Percentiles rank a stretch among this genome's conserved stretches.
phyloP scores from a whole-genome alignment of 2,329 filamentous ascomycete genomes.

The Nemania serpens region DNA sequence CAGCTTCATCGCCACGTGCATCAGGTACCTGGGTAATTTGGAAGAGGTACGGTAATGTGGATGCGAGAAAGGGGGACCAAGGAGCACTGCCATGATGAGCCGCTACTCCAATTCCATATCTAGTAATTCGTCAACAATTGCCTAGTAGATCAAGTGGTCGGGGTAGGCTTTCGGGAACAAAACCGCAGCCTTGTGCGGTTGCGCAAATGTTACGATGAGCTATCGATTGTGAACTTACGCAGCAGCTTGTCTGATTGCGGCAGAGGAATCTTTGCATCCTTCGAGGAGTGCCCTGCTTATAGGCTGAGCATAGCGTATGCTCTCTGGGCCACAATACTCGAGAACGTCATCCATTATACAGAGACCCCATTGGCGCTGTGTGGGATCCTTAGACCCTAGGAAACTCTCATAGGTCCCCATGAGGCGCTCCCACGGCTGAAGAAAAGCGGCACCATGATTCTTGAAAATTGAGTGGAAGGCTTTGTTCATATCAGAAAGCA shows the following conservation, averaged over 20 bases:
- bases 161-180: background rate
- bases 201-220: background rate
- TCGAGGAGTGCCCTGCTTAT: slow-evolving; percentile 86
- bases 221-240: slow-evolving; percentile 55
- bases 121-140: slow-evolving; percentile 25
- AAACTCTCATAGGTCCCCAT: slow-evolving; percentile 86
- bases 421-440: slow-evolving; percentile 85
- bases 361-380: slow-evolving; percentile 96
- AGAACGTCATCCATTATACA: slow-evolving; percentile 99
- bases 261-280: slow-evolving; percentile 82
- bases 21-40: slow-evolving; percentile 80
- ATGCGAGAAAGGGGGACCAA: slow-evolving; percentile 87
- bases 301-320: slow-evolving; percentile 81
- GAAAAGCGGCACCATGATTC: slow-evolving; percentile 84
- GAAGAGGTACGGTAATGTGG: slow-evolving; percentile 80
- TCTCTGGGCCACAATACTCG: slow-evolving; percentile 91
- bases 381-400: slow-evolving; percentile 79
- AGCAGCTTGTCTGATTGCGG: slow-evolving; percentile 92
- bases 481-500: slow-evolving; percentile 99
- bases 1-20: slow-evolving; percentile 86
- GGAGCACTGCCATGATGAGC: slow-evolving; percentile 86
- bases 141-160: background rate
- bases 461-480: slow-evolving; percentile 99
- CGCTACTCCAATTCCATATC: slow-evolving; percentile 86
- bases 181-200: too few relatives aligned